Evolutionary conservation across 2,329 filamentous ascomycete genomes (phyloP).

Genomic region (Hypoxylon sp.): DNA sequence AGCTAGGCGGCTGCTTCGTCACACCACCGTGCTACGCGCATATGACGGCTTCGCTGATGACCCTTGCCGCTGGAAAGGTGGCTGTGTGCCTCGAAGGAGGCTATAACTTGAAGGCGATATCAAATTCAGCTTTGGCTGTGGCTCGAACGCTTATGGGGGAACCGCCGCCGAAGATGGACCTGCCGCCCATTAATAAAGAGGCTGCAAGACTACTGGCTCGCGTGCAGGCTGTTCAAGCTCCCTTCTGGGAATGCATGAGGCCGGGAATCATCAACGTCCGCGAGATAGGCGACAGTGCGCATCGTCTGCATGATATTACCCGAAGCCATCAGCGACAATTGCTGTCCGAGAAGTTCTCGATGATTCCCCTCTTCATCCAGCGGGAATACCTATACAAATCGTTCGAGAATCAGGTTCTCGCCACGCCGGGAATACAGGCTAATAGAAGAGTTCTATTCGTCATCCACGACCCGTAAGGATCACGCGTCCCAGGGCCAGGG

Average conservation of each 20-base stretch:
- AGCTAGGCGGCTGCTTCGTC: slow-evolving; percentile 91
- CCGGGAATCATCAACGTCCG: slow-evolving; percentile 67
- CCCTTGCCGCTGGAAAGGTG: slow-evolving; percentile 85
- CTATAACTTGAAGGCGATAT: slow-evolving; percentile 93
- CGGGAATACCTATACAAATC: slow-evolving; percentile 75
- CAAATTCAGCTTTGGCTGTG: slow-evolving; percentile 88
- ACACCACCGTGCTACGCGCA: slow-evolving; percentile 92
- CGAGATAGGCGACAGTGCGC: slow-evolving; percentile 61
- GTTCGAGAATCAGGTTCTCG: slow-evolving; percentile 86
- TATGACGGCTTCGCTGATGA: slow-evolving; percentile 99
- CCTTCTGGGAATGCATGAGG: slow-evolving; percentile 89
- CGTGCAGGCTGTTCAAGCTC: slow-evolving; percentile 67
- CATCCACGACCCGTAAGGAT: slow-evolving; percentile 84
- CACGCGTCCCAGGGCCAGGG: slow-evolving; percentile 1
- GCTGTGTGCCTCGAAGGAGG: slow-evolving; percentile 94
- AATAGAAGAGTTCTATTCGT: slow-evolving; percentile 79
- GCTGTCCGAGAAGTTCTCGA: slow-evolving; percentile 75
- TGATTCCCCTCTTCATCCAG: slow-evolving; percentile 83
- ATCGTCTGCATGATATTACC: slow-evolving; percentile 80
- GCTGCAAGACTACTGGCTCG: slow-evolving; percentile 64
- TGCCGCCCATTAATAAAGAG: slow-evolving; percentile 65
- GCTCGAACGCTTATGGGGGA: slow-evolving; percentile 95
- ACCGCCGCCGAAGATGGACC: slow-evolving; percentile 71
- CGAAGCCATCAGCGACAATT: slow-evolving; percentile 77
- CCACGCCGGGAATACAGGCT: slow-evolving; percentile 74